Percentiles rank a stretch among this genome's conserved stretches.
phyloP scores from a whole-genome alignment of 1,139 yeast genomes.

The Suzukiozyma palmioleophila region DNA sequence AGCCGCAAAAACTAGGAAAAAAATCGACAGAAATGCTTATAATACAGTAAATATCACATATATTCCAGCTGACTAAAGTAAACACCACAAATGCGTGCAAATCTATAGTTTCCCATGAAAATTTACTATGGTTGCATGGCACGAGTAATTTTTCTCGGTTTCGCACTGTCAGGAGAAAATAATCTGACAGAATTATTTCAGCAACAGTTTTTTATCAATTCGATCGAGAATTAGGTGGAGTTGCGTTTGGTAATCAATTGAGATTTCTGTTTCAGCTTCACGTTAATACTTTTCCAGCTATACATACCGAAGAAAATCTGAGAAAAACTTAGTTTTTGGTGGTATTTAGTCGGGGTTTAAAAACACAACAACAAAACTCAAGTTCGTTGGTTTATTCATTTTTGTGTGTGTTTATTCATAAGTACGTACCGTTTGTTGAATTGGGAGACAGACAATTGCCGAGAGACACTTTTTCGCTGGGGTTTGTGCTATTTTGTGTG shows the following conservation, averaged over 20 bases:
- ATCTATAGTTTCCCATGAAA: neutral
- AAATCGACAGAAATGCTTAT: too few species aligned
- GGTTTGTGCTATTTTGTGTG: too few species aligned
- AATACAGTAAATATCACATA: too few species aligned
- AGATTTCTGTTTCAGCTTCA: neutral
- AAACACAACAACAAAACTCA: too few species aligned
- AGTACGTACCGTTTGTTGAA: neutral
- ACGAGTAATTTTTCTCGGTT: neutral
- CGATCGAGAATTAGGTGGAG: neutral
- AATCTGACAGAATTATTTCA: neutral
- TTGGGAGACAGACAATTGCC: neutral
- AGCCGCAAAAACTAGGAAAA: too few species aligned
- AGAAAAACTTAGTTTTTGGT: neutral
- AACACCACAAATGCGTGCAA: too few species aligned
- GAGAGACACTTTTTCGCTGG: neutral
- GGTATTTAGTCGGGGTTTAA: too few species aligned
- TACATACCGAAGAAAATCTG: neutral
- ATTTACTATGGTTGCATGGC: neutral
- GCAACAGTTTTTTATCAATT: neutral
- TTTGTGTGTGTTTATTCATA: too few species aligned
- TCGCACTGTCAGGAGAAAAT: slow-evolving; percentile 1
- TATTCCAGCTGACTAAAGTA: too few species aligned
- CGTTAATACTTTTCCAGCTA: neutral
- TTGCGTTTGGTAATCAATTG: neutral
- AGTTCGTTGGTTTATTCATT: too few species aligned